Percentiles rank a stretch among this genome's conserved stretches.
Conservation (phyloP, 1,284 basidiomycete species). For the Pseudozyma sp. region DNA sequence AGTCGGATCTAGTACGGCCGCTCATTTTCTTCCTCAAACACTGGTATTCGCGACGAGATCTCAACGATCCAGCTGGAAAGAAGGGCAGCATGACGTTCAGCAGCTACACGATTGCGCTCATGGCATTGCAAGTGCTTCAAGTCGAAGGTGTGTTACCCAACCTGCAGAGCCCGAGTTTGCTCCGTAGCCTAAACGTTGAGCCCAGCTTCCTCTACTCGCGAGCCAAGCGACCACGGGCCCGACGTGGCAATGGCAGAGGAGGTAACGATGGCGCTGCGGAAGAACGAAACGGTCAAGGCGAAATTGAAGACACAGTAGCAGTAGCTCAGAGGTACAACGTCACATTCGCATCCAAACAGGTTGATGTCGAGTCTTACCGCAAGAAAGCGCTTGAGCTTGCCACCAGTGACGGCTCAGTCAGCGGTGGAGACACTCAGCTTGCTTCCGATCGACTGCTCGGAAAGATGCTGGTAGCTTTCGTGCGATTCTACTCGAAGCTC, state of each 20-base stretch:
- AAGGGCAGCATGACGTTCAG: constrained; percentile 48
- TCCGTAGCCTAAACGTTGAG: constrained; percentile 35
- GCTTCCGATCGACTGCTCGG: constrained; percentile 31
- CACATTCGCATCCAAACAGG: constrained; percentile 20
- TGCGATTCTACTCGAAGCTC: constrained; percentile 31
- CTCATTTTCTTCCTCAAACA: constrained; percentile 61
- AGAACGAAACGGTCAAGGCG: background rate
- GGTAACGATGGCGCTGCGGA: background rate
- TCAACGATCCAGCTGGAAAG: constrained; percentile 60
- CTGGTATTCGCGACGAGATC: constrained; percentile 47
- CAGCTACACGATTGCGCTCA: constrained; percentile 60
- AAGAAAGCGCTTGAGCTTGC: constrained; percentile 5
- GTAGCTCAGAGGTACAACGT: constrained; percentile 36
- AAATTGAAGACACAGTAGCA: background rate
- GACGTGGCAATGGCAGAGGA: constrained; percentile 16
- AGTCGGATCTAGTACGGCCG: constrained; percentile 51
- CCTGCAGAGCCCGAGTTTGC: constrained; percentile 62
- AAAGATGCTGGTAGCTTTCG: constrained; percentile 27
- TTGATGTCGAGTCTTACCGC: constrained; percentile 9
- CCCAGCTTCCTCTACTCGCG: constrained; percentile 47
- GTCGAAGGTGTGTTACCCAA: constrained; percentile 64
- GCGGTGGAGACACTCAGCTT: background rate
- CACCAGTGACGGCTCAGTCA: background rate
- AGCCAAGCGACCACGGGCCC: constrained; percentile 22
- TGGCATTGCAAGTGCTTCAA: constrained; percentile 67